Evolutionary conservation across 352 stramenopile genomes (phyloP).

Genomic region (Globisporangium spinosum): DNA sequence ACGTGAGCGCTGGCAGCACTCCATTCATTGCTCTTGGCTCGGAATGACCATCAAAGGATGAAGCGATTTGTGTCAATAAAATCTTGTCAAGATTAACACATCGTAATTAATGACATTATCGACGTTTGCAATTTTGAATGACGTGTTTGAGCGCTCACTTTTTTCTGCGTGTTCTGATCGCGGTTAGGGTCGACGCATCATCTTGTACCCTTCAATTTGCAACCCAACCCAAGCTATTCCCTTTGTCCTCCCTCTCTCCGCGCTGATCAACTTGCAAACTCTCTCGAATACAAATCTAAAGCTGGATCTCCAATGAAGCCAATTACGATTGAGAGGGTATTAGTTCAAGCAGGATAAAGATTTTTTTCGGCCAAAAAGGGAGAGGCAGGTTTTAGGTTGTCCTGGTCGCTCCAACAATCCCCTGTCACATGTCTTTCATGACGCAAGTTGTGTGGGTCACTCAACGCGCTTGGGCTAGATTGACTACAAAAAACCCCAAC

Average conservation of each 20-base stretch:
- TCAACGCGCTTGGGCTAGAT: too few relatives aligned
- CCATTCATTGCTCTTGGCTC: conserved; percentile 51
- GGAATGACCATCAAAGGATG: too few relatives aligned
- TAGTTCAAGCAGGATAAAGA: background rate
- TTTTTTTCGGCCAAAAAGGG: background rate
- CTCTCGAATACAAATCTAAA: background rate
- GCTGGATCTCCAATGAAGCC: background rate
- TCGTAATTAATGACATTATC: background rate
- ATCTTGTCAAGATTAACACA: background rate
- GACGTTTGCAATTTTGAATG: background rate
- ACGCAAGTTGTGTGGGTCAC: too few relatives aligned
- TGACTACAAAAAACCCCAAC: too few relatives aligned
- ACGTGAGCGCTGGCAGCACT: conserved; percentile 61
- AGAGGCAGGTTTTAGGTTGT: too few relatives aligned
- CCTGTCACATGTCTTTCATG: background rate
- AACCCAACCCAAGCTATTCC: background rate
- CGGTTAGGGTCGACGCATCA: background rate
- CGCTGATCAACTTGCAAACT: background rate
- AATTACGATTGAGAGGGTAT: background rate
- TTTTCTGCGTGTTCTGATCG: conserved; percentile 16
- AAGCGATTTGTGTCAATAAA: background rate
- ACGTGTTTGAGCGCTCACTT: background rate
- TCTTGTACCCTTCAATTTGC: conserved; percentile 1
- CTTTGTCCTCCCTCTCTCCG: background rate
- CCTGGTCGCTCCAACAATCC: background rate